A percentile compares a stretch with the other conserved stretches of the same genome.
These are phyloP conservation scores for Botrytis deweyae DNA, from an alignment of 2,329 filamentous ascomycete species.

Conservation along the genomic window DNA sequence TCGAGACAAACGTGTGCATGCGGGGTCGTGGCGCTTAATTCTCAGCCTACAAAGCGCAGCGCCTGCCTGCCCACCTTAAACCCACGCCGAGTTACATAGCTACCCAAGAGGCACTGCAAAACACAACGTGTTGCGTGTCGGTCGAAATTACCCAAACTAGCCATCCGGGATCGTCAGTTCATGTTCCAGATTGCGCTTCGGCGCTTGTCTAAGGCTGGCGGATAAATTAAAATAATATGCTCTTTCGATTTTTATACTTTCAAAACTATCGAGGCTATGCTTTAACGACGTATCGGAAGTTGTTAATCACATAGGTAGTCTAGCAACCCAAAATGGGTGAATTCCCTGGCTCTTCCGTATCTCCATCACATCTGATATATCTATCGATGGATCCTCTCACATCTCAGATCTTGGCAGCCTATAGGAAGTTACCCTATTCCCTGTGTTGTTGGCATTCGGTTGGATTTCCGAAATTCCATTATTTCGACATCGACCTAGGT, in stretches of 20 bases:
- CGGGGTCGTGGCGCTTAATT: constrained; percentile 16
- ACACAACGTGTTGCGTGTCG: background rate
- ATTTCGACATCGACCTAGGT: background rate
- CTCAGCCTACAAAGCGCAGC: background rate
- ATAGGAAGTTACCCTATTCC: constrained; percentile 12
- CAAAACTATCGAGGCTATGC: no score
- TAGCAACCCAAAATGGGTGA: background rate
- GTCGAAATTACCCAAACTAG: background rate
- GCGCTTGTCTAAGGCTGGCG: constrained; percentile 4
- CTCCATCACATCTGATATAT: background rate
- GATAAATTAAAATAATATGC: background rate
- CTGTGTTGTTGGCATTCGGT: background rate
- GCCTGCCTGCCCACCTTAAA: background rate
- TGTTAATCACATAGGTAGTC: no score
- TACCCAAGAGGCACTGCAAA: constrained; percentile 10
- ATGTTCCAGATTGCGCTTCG: constrained; percentile 5
- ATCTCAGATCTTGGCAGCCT: background rate
- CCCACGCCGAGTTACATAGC: background rate
- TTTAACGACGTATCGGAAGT: background rate
- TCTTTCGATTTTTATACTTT: background rate
- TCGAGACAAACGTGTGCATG: constrained; percentile 12
- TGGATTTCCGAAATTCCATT: background rate
- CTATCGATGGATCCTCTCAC: background rate
- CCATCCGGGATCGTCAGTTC: background rate
- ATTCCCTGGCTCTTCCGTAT: background rate